These are phyloP conservation scores for Paramyrothecium sp. DNA, from an alignment of 2,329 filamentous ascomycete species.

Conservation along the genomic window DNA sequence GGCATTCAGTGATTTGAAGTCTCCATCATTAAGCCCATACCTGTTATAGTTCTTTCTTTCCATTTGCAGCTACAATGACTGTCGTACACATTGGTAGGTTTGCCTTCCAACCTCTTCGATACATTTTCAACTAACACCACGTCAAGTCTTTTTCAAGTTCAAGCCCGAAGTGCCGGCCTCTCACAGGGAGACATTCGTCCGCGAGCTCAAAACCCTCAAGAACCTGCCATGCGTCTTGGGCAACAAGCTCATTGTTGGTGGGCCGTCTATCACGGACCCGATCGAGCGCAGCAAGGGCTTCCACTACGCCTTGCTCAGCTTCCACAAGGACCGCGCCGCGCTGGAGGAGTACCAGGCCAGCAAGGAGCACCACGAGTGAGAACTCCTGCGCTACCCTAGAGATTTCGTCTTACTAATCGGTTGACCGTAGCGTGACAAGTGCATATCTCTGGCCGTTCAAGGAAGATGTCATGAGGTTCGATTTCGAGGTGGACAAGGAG, in stretches of 20 bases:
- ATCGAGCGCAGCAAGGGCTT: conserved; percentile 52
- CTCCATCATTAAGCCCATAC: no score
- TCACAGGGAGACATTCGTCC: conserved; percentile 43
- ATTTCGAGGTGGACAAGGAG: conserved; percentile 48
- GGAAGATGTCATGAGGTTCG: conserved; percentile 51
- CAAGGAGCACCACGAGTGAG: conserved; percentile 46
- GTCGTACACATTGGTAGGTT: conserved; percentile 32
- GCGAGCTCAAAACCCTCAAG: conserved; percentile 48
- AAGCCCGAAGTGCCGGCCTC: conserved; percentile 35
- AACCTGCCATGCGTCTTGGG: conserved; percentile 44
- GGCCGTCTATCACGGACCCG: conserved; percentile 50
- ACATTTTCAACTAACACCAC: not conserved
- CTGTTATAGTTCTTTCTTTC: no score
- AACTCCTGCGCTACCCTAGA: not conserved
- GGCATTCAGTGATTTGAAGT: no score
- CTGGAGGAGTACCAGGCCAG: conserved; percentile 51
- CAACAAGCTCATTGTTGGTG: conserved; percentile 48
- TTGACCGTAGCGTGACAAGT: conserved; percentile 43
- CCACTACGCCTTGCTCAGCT: conserved; percentile 50
- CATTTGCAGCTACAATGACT: conserved; percentile 21
- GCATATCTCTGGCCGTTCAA: conserved; percentile 50
- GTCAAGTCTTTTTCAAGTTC: conserved; percentile 49
- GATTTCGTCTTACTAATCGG: conserved; percentile 3
- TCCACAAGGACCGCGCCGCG: conserved; percentile 42
- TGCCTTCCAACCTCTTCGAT: fast-evolving